phyloP scores from a whole-genome alignment of 768 basidiomycete genomes.

The Lepiota subincarnata region DNA sequence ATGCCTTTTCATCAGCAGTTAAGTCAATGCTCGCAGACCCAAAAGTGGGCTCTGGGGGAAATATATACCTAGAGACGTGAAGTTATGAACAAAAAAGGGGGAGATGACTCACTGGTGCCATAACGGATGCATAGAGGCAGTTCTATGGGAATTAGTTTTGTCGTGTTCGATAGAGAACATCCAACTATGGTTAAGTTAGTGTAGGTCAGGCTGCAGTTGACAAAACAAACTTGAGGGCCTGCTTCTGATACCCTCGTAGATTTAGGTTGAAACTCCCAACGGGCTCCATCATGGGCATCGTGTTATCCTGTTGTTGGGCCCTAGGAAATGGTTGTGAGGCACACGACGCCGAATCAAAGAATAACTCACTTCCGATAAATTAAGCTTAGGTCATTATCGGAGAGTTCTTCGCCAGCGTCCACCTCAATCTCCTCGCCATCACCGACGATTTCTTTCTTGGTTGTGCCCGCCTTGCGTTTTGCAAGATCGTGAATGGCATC shows the following conservation, averaged over 20 bases:
- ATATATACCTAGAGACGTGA: constrained; percentile 54
- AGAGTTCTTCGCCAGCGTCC: constrained; percentile 78
- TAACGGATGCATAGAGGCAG: constrained; percentile 81
- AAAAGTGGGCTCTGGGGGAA: constrained; percentile 53
- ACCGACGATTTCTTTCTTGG: constrained; percentile 63
- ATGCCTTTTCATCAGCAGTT: constrained; percentile 70
- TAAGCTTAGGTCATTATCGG: constrained; percentile 72
- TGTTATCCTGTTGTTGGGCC: constrained; percentile 77
- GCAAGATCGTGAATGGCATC: constrained; percentile 39
- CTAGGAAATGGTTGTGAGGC: constrained; percentile 33
- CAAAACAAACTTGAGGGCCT: constrained; percentile 66
- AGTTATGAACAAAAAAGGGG: constrained; percentile 10
- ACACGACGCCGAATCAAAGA: neutral
- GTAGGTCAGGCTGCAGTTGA: neutral
- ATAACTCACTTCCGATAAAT: constrained; percentile 75
- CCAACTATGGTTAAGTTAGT: constrained; percentile 56
- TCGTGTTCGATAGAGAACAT: constrained; percentile 86
- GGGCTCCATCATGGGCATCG: constrained; percentile 80
- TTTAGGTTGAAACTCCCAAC: constrained; percentile 69
- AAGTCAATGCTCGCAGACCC: constrained; percentile 66
- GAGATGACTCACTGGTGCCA: constrained; percentile 77
- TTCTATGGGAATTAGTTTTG: constrained; percentile 61
- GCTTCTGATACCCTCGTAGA: constrained; percentile 88
- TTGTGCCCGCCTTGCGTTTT: constrained; percentile 36
- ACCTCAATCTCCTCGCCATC: constrained; percentile 82